Base-by-base conservation (phyloP, 768 basidiomycete genomes). In the Tulasnella sp. region DNA sequence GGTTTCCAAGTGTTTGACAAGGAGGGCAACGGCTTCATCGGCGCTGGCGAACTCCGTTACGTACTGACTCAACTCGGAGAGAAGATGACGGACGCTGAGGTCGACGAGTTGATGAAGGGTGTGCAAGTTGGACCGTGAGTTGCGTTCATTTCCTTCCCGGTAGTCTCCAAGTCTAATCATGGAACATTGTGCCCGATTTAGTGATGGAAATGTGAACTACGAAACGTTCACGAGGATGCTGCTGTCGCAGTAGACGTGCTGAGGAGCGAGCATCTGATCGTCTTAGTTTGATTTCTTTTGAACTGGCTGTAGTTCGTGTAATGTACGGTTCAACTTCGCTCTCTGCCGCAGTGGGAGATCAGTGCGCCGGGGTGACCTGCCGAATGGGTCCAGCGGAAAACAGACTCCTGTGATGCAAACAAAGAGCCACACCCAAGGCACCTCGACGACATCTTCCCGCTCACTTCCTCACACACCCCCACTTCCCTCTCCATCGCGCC, bases 1-100 rank as follows among this genome's bases (percentile, higher is more conserved):
- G 98, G 96, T 11, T 99, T 99, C 89, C 96, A 98, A 82, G 97
- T 99, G 15, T 99, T 99, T 81, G 97, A 99, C 85, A 96, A 96
- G 85, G 94, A 95, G 81, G 93, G 93, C 40, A 95, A 95, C 82
- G 95, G 95, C 0, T 93, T 91, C 86, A 95, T 84, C 74, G 95
- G 95, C 71, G 94, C 92, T 23, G 95, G 95, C 71, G 95, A 98
- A 85, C 87, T 97, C 80, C 89, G 94, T 84, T 96, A 97, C 83
- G 94, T 96, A 37, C 88, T 97, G 39, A 99, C 98, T 9, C 96
- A 96, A 82, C 89, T 99, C 0, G 98, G 98, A 16, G 98, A 99
- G 88, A 98, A 98, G 88, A 96, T 99, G 95, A 84, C 91, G 9
- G 96, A 99, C 83, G 94, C 96, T 80, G 98, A 99, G 86, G 98